A percentile compares a stretch with the other conserved stretches of the same genome.
phyloP scores from a whole-genome alignment of 1,284 basidiomycete species.

The Ustilago vetiveriae region DNA sequence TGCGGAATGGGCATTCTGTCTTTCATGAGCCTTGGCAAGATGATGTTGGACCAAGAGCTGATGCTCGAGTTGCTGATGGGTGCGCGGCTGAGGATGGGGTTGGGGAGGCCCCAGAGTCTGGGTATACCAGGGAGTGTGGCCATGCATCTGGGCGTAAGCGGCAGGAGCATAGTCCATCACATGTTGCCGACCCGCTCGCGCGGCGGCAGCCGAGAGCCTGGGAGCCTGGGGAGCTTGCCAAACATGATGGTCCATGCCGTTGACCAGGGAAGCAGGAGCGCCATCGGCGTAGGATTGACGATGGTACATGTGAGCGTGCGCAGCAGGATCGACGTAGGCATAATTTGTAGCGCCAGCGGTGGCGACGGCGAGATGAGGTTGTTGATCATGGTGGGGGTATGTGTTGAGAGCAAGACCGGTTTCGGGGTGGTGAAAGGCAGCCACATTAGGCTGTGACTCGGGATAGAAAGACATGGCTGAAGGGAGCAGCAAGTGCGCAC shows the following conservation, averaged over 20 bases:
- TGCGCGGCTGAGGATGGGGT: constrained; percentile 32
- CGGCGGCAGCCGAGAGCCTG: constrained; percentile 39
- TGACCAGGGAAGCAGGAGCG: neutral
- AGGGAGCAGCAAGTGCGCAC: constrained; percentile 10
- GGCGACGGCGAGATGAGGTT: constrained; percentile 5
- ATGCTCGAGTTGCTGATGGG: constrained; percentile 53
- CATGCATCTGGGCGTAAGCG: constrained; percentile 18
- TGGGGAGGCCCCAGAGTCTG: constrained; percentile 21
- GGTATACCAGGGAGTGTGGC: constrained; percentile 23
- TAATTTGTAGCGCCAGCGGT: constrained; percentile 12
- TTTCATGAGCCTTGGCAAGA: constrained; percentile 45
- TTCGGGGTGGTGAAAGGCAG: constrained; percentile 15
- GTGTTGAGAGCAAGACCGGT: constrained; percentile 10
- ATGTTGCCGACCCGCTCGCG: constrained; percentile 30
- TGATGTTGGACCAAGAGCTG: constrained; percentile 53
- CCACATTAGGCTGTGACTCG: constrained; percentile 15
- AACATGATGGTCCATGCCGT: constrained; percentile 18
- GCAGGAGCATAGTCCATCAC: constrained; percentile 20
- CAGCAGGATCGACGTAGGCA: constrained; percentile 12
- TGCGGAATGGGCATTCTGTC: constrained; percentile 11
- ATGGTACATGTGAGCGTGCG: constrained; percentile 20
- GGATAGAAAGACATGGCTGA: constrained; percentile 25
- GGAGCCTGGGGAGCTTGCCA: constrained; percentile 51
- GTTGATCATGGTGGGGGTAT: constrained; percentile 25
- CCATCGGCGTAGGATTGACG: constrained; percentile 19